These are phyloP conservation scores for Jaapia argillacea DNA, from an alignment of 768 basidiomycete species.

Conservation along the genomic window DNA sequence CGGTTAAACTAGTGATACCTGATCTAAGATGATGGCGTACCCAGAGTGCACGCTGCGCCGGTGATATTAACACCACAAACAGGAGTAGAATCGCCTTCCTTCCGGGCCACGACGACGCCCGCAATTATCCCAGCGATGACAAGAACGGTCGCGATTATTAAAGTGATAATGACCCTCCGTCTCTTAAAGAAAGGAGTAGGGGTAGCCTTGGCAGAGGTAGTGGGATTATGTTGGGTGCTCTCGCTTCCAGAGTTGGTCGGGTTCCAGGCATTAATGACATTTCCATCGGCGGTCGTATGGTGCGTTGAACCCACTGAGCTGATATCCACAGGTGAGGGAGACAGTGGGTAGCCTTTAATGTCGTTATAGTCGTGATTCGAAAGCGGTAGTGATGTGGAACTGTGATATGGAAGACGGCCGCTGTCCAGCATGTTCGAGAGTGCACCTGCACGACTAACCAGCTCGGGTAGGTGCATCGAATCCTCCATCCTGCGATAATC, in stretches of 20 bases:
- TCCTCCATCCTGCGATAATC: constrained; percentile 36
- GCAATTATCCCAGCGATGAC: neutral
- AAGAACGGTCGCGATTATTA: constrained; percentile 15
- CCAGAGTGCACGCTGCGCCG: constrained; percentile 44
- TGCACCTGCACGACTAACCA: constrained; percentile 38
- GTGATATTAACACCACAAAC: constrained; percentile 23
- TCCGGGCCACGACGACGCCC: neutral
- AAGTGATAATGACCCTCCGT: constrained; percentile 6
- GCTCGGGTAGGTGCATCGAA: constrained; percentile 37
- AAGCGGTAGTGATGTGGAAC: constrained; percentile 20
- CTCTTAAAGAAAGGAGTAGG: constrained; percentile 5
- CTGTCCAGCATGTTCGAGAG: constrained; percentile 41
- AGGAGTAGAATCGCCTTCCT: neutral
- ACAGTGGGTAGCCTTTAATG: no score
- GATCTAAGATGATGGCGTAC: constrained; percentile 18
- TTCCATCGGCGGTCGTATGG: no score
- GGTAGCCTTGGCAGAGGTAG: no score
- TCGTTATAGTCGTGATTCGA: no score
- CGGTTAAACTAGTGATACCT: constrained; percentile 5
- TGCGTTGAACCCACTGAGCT: no score
- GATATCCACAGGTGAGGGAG: no score
- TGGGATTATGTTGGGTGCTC: no score
- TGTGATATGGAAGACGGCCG: constrained; percentile 43
- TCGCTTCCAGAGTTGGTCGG: no score
- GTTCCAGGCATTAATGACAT: no score